Conservation (phyloP, 305 asterid species). For the Lippia alba region DNA sequence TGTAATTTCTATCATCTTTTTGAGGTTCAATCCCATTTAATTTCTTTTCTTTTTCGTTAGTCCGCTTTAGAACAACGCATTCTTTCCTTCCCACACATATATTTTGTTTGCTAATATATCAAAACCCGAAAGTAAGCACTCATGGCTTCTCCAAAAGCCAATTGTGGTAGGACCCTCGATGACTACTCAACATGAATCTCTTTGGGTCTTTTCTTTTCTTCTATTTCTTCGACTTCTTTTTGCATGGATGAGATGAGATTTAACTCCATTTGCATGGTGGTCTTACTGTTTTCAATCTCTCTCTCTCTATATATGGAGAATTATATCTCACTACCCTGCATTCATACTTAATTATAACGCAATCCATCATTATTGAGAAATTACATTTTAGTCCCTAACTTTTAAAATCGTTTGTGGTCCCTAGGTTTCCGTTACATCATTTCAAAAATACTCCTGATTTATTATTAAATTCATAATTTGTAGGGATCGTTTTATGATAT, state of each 20-base stretch:
- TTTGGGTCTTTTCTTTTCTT: slow-evolving; percentile 31
- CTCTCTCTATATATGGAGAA: too few relatives aligned
- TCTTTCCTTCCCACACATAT: slow-evolving; percentile 71
- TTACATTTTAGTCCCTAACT: too few relatives aligned
- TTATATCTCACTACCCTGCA: too few relatives aligned
- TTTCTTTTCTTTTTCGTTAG: slow-evolving; percentile 13
- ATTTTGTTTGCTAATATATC: slow-evolving; percentile 48
- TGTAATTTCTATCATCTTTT: slow-evolving; percentile 2
- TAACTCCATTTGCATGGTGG: slow-evolving; percentile 43
- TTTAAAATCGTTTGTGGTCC: too few relatives aligned
- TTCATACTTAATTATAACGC: too few relatives aligned
- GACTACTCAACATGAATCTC: slow-evolving; percentile 40
- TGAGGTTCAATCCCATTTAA: slow-evolving; percentile 12
- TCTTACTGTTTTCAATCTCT: slow-evolving; percentile 32
- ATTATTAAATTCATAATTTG: too few relatives aligned
- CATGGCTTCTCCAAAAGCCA: slow-evolving; percentile 61
- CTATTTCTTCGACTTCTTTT: slow-evolving; percentile 15
- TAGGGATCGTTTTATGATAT: too few relatives aligned
- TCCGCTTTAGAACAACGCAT: slow-evolving; percentile 70
- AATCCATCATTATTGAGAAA: too few relatives aligned
- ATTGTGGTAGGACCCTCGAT: slow-evolving; percentile 60
- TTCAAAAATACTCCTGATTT: too few relatives aligned
- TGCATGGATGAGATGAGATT: slow-evolving; percentile 44
- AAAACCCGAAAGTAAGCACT: slow-evolving; percentile 75
- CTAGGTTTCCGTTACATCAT: too few relatives aligned